Conservation (phyloP, 1,139 yeast species). For the Geotrichum europaeum region DNA sequence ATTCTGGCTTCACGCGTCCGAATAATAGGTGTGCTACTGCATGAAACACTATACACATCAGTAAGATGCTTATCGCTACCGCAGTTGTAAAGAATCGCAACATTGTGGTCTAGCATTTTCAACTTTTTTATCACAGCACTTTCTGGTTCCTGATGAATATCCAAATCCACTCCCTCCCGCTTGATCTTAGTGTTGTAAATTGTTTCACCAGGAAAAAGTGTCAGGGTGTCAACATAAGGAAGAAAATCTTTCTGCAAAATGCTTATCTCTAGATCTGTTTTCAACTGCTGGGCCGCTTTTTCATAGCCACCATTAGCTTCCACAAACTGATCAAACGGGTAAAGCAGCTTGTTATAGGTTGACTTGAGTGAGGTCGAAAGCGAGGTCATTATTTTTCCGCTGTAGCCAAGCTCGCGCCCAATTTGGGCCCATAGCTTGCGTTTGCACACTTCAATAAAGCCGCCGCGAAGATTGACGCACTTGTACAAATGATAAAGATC, state of each 20-base stretch:
- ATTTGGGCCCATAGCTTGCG: slow-evolving; percentile 40
- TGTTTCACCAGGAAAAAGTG: slow-evolving; percentile 10
- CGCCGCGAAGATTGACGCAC: slow-evolving; percentile 37
- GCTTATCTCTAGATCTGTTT: background rate
- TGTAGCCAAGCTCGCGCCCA: slow-evolving; percentile 71
- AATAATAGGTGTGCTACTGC: slow-evolving; percentile 7
- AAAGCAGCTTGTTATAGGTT: slow-evolving; percentile 38
- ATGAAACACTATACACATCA: background rate
- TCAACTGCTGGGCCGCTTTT: background rate
- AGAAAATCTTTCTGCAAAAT: background rate
- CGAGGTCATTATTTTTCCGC: slow-evolving; percentile 64
- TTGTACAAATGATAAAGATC: slow-evolving; percentile 36
- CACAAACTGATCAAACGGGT: slow-evolving; percentile 35
- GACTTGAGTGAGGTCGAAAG: slow-evolving; percentile 61
- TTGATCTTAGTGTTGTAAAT: background rate
- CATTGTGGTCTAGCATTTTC: background rate
- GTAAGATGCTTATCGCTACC: slow-evolving; percentile 7
- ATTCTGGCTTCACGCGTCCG: slow-evolving; percentile 1
- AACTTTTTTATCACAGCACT: background rate
- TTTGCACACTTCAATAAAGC: slow-evolving; percentile 38
- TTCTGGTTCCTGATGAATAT: background rate
- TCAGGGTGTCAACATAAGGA: slow-evolving; percentile 4
- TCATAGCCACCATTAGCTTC: slow-evolving; percentile 17
- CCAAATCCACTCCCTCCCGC: background rate
- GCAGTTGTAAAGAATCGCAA: background rate